Base-by-base conservation (phyloP, 2,329 filamentous ascomycete species). In the Ilyonectria robusta region DNA sequence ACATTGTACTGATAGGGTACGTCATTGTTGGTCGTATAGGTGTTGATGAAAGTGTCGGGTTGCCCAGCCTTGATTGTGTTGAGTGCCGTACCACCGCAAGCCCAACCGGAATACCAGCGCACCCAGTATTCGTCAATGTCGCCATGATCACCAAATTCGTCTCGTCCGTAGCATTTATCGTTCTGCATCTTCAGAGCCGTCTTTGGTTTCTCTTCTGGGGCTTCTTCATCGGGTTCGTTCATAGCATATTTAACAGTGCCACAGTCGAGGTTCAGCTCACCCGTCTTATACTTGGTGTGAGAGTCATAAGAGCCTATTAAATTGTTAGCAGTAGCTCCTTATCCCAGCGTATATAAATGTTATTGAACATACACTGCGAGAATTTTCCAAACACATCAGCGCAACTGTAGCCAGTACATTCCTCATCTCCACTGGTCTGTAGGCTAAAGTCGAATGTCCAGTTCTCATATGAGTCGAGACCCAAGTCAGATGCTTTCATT, bases 1-100 rank as follows among this genome's bases (percentile, higher is more conserved):
- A 51, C 31, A 29, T 51, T 59, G 11, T 21, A 59, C 31, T 59
- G 46, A 23, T 59, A 59, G 21, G 57, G 47, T 21, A 48, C 46
- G 21, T 17, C 11, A 10, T 26, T 48, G 3, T 5, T 3, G 15
- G 6, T 29, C 33, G 9, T 26, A 35, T 40, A 6, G 26, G 13
- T 4, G 17, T 35, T 10, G 13, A 15, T 15, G 10, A 33, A 33
- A 4, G 29, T 53, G 50, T 35, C 31, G n/a, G n/a, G 7, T 5
- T 53, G 10, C 10, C 50, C 50, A 8, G 50, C 50, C 15, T 53
- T 53, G 50, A 53, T 10, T 4, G 13, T 17, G 5, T 35, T 23
- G 4, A 42, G 17, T 17, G 23, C 55, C 47, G 21, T 47, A 13
- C 23, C 46, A 3, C 15, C 17, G 10, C 29, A 31, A 44, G 23